phyloP scores from a whole-genome alignment of 495 filamentous ascomycete species.

The Xylaria longipes region DNA sequence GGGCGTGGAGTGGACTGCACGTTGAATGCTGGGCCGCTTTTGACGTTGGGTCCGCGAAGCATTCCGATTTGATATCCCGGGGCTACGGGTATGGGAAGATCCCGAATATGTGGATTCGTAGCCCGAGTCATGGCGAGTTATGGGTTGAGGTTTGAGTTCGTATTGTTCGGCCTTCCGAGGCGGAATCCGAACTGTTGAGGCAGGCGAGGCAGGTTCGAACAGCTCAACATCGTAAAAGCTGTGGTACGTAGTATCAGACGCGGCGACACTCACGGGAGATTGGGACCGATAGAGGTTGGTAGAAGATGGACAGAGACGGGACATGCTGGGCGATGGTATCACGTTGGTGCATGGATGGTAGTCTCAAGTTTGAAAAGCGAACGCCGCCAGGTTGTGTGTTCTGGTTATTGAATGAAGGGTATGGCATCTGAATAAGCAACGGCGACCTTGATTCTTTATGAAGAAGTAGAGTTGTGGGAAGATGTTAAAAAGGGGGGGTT shows the following conservation, averaged over 20 bases:
- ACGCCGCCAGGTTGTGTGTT: neutral
- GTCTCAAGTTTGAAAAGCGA: neutral
- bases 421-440: neutral
- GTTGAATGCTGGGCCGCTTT: conserved; percentile 43
- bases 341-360: conserved; percentile 21
- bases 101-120: conserved; percentile 51
- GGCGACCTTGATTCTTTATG: conserved; percentile 3
- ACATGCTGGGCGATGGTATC: conserved; percentile 35
- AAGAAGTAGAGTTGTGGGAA: conserved; percentile 1
- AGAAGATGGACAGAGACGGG: conserved; percentile 36
- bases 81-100: conserved; percentile 28
- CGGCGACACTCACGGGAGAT: conserved; percentile 49
- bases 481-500: neutral
- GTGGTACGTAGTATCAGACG: conserved; percentile 54
- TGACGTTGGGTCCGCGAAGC: conserved; percentile 31
- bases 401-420: neutral
- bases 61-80: neutral
- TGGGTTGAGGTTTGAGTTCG: conserved; percentile 35
- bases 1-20: conserved; percentile 44
- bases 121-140: conserved; percentile 57
- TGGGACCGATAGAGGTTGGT: conserved; percentile 42
- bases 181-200: conserved; percentile 15
- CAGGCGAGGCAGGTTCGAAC: conserved; percentile 36
- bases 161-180: conserved; percentile 29
- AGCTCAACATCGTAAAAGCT: conserved; percentile 54